Percentiles rank a stretch among this genome's conserved stretches.
These are phyloP conservation scores for Anethum foeniculum DNA, from an alignment of 140 eudicot species.

Conservation along the genomic window DNA sequence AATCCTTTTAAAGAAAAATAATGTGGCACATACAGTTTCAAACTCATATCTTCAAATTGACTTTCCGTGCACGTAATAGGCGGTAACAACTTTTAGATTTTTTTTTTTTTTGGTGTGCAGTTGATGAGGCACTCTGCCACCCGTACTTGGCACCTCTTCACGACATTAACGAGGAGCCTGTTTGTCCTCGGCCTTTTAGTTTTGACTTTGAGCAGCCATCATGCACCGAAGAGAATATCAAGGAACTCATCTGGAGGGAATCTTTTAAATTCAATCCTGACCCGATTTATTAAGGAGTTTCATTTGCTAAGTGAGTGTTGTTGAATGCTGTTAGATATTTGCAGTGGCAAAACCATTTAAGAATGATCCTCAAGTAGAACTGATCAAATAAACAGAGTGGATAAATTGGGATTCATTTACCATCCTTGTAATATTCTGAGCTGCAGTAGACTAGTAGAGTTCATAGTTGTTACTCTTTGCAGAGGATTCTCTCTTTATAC, in stretches of 20 bases:
- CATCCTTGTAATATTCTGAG: slow-evolving; percentile 15
- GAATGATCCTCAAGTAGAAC: slow-evolving; percentile 21
- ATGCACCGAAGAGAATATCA: slow-evolving; percentile 77
- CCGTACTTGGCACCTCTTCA: slow-evolving; percentile 95
- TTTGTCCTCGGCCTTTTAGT: slow-evolving; percentile 64
- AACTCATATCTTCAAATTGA: neutral
- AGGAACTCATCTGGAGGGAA: slow-evolving; percentile 88
- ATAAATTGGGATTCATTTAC: slow-evolving; percentile 10
- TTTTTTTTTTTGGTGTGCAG: slow-evolving; percentile 27
- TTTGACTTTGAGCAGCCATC: slow-evolving; percentile 94
- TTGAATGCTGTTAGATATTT: slow-evolving; percentile 12
- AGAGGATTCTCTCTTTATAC: neutral
- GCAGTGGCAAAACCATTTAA: slow-evolving; percentile 15
- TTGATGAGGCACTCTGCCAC: slow-evolving; percentile 69
- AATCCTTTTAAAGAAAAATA: neutral
- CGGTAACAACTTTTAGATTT: slow-evolving; percentile 3
- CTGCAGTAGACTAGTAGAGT: slow-evolving; percentile 1
- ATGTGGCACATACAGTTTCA: neutral
- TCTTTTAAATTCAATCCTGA: slow-evolving; percentile 77
- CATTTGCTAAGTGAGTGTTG: slow-evolving; percentile 24
- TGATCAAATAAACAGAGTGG: slow-evolving; percentile 28
- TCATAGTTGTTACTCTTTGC: neutral
- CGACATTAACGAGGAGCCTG: slow-evolving; percentile 77
- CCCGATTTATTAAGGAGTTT: slow-evolving; percentile 43
- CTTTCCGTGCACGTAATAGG: neutral